Conservation (phyloP, 352 stramenopile species). For the Globisporangium parvum region DNA sequence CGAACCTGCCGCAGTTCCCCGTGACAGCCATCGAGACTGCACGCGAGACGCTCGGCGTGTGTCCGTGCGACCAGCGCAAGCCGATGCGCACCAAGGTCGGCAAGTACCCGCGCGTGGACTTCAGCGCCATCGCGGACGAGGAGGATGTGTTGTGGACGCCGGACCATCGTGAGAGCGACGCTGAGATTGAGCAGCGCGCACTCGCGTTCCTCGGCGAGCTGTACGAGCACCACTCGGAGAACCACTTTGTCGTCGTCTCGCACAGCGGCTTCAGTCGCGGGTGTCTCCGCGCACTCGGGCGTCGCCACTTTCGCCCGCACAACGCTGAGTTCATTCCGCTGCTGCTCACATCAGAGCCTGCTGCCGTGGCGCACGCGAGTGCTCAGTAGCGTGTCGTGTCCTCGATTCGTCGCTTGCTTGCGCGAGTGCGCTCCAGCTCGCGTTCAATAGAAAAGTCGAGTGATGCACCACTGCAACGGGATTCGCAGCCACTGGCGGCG, state of each 20-base stretch:
- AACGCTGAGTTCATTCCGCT: conserved; percentile 69
- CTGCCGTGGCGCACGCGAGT: background rate
- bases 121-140: conserved; percentile 31
- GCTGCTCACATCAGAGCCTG: conserved; percentile 26
- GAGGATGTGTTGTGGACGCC: conserved; percentile 50
- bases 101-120: conserved; percentile 47
- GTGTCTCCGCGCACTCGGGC: conserved; percentile 48
- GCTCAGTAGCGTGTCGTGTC: background rate
- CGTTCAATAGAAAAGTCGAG: background rate
- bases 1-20: conserved; percentile 21
- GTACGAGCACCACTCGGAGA: conserved; percentile 28
- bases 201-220: conserved; percentile 44
- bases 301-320: conserved; percentile 55
- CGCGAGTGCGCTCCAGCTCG: no score
- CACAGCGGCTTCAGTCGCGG: conserved; percentile 64
- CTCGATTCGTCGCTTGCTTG: background rate
- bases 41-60: conserved; percentile 60
- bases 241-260: conserved; percentile 44
- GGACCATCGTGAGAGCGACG: conserved; percentile 51
- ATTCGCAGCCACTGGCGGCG: no score
- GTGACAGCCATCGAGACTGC: conserved; percentile 48
- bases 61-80: conserved; percentile 56
- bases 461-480: no score
- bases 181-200: conserved; percentile 49
- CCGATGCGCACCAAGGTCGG: conserved; percentile 27